Conservation (phyloP, 352 stramenopile species). For the Phytopythium vexans region DNA sequence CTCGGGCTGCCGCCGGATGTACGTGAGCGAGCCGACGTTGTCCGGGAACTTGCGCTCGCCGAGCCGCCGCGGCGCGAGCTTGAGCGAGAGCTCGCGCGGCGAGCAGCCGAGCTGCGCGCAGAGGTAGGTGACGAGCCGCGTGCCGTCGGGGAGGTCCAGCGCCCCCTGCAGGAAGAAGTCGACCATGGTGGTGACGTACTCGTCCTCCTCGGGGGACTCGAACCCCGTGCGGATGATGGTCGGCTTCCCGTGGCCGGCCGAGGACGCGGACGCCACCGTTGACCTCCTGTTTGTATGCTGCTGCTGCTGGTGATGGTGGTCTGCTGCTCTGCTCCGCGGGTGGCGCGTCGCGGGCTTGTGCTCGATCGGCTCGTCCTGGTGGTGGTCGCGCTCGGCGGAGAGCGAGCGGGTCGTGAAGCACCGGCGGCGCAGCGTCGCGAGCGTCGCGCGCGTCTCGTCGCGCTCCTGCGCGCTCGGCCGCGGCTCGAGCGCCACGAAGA, state of each 20-base stretch:
- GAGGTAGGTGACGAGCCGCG: conserved; percentile 53
- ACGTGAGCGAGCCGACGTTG: conserved; percentile 55
- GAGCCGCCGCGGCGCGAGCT: conserved; percentile 51
- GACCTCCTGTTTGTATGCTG: conserved; percentile 12
- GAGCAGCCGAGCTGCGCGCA: conserved; percentile 54
- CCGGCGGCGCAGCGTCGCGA: conserved; percentile 29
- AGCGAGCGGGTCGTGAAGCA: conserved; percentile 26
- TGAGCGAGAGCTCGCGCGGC: conserved; percentile 63
- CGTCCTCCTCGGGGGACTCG: conserved; percentile 57
- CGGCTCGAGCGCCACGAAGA: conserved; percentile 45
- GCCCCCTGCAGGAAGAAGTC: conserved; percentile 63
- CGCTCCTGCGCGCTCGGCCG: conserved; percentile 25
- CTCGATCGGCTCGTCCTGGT: conserved; percentile 7
- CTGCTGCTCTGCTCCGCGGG: conserved; percentile 3
- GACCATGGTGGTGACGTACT: conserved; percentile 51
- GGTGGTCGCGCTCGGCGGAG: conserved; percentile 10
- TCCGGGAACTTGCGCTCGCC: conserved; percentile 54
- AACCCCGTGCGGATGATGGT: conserved; percentile 79
- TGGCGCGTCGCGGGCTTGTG: not conserved
- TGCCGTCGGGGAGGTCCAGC: conserved; percentile 49
- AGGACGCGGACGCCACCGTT: conserved; percentile 1
- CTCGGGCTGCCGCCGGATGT: conserved; percentile 27
- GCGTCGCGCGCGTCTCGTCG: conserved; percentile 29
- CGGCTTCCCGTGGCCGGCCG: conserved; percentile 34
- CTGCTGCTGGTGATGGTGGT: conserved; percentile 3